phyloP scores from a whole-genome alignment of 768 basidiomycete genomes.

The Pulveroboletus ravenelii region DNA sequence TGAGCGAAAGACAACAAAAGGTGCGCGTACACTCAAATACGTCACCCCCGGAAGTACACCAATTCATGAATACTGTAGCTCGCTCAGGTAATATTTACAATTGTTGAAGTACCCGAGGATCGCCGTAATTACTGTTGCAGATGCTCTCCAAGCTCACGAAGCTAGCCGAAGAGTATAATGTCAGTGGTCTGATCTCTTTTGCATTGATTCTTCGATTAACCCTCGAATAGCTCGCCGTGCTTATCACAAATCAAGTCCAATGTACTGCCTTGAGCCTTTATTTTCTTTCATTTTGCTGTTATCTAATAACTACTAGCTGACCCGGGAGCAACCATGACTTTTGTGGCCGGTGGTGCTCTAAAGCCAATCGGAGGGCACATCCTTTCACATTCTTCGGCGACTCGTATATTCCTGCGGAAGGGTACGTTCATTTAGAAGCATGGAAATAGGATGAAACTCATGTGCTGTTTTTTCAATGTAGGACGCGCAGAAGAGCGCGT shows the following conservation, averaged over 20 bases:
- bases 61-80: constrained; percentile 45
- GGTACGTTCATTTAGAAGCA: constrained; percentile 37
- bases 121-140: constrained; percentile 31
- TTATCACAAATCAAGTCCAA: constrained; percentile 93
- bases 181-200: constrained; percentile 23
- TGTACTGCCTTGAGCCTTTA: constrained; percentile 36
- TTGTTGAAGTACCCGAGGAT: background rate
- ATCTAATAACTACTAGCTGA: constrained; percentile 53
- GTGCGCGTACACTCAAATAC: constrained; percentile 29
- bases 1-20: constrained; percentile 93
- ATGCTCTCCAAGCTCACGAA: constrained; percentile 91
- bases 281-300: background rate
- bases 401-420: constrained; percentile 83
- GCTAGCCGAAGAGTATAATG: constrained; percentile 89
- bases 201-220: constrained; percentile 1
- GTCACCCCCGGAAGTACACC: background rate
- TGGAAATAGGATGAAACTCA: background rate
- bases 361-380: constrained; percentile 92
- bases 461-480: constrained; percentile 23
- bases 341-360: constrained; percentile 88
- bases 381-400: constrained; percentile 82
- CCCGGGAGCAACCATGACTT: constrained; percentile 92
- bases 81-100: constrained; percentile 56
- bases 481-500: constrained; percentile 89
- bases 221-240: constrained; percentile 61